Base-by-base conservation (phyloP, 352 stramenopile genomes). In the Phytophthora podocarpi region DNA sequence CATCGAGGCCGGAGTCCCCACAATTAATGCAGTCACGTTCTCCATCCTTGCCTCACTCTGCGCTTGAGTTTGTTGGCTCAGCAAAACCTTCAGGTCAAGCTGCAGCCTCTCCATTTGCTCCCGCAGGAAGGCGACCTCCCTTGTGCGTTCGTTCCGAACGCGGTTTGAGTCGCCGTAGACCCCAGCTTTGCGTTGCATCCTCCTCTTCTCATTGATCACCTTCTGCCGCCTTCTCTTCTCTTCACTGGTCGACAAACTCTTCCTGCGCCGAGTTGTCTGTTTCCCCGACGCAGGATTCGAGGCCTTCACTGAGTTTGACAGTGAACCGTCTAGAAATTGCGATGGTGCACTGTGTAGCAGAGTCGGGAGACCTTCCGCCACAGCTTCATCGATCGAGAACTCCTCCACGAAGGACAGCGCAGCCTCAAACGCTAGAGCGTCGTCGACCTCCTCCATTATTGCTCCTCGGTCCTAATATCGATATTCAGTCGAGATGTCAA, bases 91-190 rank as follows among this genome's bases (percentile, higher is more conserved):
- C 34, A 89, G 34, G 37, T 89, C 77, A 7, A 74, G 62, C 36
- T 85, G 73, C 21, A 89, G 61, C 12, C 46, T 61, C 3, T 82
- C 78, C 20, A 73, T 70, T 61, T 89, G 83, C 20, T 85, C 60
- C 37, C 80, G 82, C 20, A 91, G 32, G 48, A 87, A 83, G 0
- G 59, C 59, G 13, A 81, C 75, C 16, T 91, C 82, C 35, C 81
- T 75, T 47, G 87, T 90, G 32, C 61, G 61, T 23, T 70, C 54
- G 15, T 70, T 64, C 12, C 61, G 55, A 15, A 48, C 39, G 15
- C 61, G 46, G 34, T 65, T 70, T 23, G 61, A 51, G 54, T 70
- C 39, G 8, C 47, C 51, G 6, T 73, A 71, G 39, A 72, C 39
- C 4, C 53, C 60, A 28, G 52, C 39, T 41, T 51, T 59, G 48